Base-by-base conservation (phyloP, 202 grass and related monocot genomes). In the Eragrostis tef region DNA sequence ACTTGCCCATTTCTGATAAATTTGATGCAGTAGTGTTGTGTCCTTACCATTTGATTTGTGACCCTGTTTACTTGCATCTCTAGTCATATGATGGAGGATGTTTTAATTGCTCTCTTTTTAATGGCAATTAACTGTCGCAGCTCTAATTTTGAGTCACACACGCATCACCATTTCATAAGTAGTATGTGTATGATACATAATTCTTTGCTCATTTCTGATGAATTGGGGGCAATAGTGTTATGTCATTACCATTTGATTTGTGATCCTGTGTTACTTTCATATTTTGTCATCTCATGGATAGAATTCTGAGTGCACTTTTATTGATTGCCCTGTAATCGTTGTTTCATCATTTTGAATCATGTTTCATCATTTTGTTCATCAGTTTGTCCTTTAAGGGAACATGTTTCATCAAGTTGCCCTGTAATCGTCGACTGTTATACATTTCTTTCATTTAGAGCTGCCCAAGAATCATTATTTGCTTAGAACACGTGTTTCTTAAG, bases 301-400 rank as follows among this genome's bases (percentile, higher is more conserved):
- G 9, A 11, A 14, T 13, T 48, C 31, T 56, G 1, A 25, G 22
- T 60, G 10, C 15, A 16, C 13, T 45, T 87, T 42, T 20, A 50
- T 39, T n/a, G n/a, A 26, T 83, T 12, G 9, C 5, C 16, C 1
- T 42, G 49, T n/a, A n/a, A n/a, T n/a, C n/a, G n/a, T n/a, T n/a
- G n/a, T n/a, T n/a, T n/a, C n/a, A n/a, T n/a, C n/a, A 31, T 81
- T 81, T 71, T 9, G 42, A 80, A 47, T 67, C 6, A 20, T 65
- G 76, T 71, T 73, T 80, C 20, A 64, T 70, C 6, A 36, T 17
- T 25, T 48, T 66, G 58, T 58, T 22, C 71, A 20, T 17, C 19
- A 44, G 3, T 64, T 11, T 7, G 6, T 58, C 21, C 54, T 22
- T 58, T 15, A 22, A 58, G 54, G 21, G 21, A 9, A 47, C 6